These are phyloP conservation scores for Verticillium dahliae DNA, from an alignment of 2,329 filamentous ascomycete species.

Conservation along the genomic window DNA sequence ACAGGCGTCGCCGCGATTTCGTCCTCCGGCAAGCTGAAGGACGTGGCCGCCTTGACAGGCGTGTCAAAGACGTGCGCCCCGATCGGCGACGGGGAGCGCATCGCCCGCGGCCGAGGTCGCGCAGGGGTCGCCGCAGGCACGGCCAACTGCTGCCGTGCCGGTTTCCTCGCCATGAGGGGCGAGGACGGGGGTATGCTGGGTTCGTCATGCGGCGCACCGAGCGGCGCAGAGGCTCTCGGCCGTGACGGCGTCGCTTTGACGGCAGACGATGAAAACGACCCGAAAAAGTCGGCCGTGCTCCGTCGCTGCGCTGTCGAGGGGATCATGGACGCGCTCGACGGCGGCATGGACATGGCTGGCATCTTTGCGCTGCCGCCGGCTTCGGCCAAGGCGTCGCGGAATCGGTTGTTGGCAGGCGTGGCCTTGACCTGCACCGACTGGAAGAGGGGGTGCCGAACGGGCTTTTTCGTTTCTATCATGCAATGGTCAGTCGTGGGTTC, in stretches of 20 bases:
- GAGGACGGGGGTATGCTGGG: slow-evolving; percentile 28
- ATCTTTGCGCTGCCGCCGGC: slow-evolving; percentile 12
- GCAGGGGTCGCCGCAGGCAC: background rate
- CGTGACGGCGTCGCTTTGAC: slow-evolving; percentile 12
- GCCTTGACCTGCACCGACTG: slow-evolving; percentile 47
- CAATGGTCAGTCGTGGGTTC: slow-evolving; percentile 20
- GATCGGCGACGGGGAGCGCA: slow-evolving; percentile 6
- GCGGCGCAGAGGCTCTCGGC: background rate
- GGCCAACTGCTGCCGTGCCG: background rate
- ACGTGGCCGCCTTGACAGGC: slow-evolving; percentile 25
- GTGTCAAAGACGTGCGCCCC: slow-evolving; percentile 24
- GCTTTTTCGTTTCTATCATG: slow-evolving; percentile 44
- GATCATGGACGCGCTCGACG: slow-evolving; percentile 30
- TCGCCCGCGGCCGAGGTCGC: background rate
- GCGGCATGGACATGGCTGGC: slow-evolving; percentile 19
- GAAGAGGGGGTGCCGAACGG: slow-evolving; percentile 27
- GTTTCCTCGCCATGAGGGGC: slow-evolving; percentile 21
- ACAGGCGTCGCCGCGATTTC: slow-evolving; percentile 8
- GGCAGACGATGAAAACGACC: slow-evolving; percentile 8
- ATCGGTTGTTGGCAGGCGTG: slow-evolving; percentile 49
- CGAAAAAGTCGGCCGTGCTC: slow-evolving; percentile 22
- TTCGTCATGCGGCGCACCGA: slow-evolving; percentile 12
- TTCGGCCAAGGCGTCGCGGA: slow-evolving; percentile 39
- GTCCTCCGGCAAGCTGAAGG: slow-evolving; percentile 6
- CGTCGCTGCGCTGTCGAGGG: slow-evolving; percentile 33